Percentiles rank a stretch among this genome's conserved stretches.
Evolutionary conservation across 2,329 filamentous ascomycete species (phyloP).

Genomic region (Trichoderma aggressivum): DNA sequence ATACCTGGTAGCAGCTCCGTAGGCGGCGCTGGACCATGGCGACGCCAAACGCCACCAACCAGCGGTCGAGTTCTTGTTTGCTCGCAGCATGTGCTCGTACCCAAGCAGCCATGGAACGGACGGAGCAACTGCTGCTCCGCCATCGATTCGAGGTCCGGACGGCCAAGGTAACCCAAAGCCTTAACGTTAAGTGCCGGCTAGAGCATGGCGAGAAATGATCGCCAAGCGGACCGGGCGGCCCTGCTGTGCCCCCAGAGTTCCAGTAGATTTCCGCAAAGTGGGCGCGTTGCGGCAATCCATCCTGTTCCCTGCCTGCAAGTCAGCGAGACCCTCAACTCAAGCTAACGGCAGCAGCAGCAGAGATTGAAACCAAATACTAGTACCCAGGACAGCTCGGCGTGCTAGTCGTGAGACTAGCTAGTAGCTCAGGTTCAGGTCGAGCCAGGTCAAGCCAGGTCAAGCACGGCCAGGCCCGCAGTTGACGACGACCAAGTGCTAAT

Average conservation of each 20-base stretch:
- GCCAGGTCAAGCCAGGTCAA: background rate
- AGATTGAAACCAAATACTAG: background rate
- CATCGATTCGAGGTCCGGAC: background rate
- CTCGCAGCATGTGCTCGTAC: background rate
- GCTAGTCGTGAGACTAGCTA: background rate
- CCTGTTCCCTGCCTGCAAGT: slow-evolving; percentile 12
- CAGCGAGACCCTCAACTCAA: background rate
- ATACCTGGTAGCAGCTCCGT: background rate
- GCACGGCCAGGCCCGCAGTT: background rate
- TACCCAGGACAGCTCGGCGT: background rate
- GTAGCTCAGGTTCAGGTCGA: background rate
- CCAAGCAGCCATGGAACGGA: background rate
- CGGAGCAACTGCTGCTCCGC: background rate
- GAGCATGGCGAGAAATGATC: slow-evolving; percentile 3
- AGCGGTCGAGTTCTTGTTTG: background rate
- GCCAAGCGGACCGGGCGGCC: slow-evolving; percentile 12
- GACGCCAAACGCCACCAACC: slow-evolving; percentile 6
- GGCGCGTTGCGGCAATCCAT: background rate
- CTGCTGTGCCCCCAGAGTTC: background rate
- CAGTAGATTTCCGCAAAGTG: slow-evolving; percentile 14
- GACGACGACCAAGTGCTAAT: background rate
- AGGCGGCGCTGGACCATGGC: background rate
- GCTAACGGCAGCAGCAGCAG: background rate
- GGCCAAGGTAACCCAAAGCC: background rate
- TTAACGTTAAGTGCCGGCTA: slow-evolving; percentile 2